These are phyloP conservation scores for Musa schizocarpa DNA, from an alignment of 176 grass and related monocot species.

Conservation along the genomic window DNA sequence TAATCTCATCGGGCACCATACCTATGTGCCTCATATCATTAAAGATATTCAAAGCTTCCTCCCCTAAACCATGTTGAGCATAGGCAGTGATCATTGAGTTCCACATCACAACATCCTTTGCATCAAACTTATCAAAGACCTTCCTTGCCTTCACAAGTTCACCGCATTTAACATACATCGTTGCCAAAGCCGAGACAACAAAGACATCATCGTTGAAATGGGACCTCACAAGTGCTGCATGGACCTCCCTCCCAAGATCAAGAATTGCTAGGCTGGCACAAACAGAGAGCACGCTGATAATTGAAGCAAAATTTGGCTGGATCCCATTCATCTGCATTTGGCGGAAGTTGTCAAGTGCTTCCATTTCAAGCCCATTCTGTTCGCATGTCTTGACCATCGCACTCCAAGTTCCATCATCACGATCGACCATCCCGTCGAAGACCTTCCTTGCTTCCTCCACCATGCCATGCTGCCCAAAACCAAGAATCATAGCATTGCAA, in stretches of 20 bases:
- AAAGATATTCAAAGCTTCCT: conserved; percentile 57
- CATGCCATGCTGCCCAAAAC: conserved; percentile 52
- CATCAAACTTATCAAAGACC: conserved; percentile 44
- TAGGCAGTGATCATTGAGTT: conserved; percentile 79
- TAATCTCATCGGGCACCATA: conserved; percentile 51
- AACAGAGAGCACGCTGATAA: conserved; percentile 51
- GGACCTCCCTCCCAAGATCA: conserved; percentile 56
- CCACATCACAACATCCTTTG: conserved; percentile 74
- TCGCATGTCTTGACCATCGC: conserved; percentile 61
- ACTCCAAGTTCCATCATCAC: conserved; percentile 60
- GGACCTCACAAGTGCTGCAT: conserved; percentile 42
- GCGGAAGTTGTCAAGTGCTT: conserved; percentile 41
- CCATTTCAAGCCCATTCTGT: conserved; percentile 58
- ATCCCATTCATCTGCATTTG: conserved; percentile 43
- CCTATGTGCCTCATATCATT: conserved; percentile 38
- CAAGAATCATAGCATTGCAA: conserved; percentile 68
- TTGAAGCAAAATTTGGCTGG: conserved; percentile 46
- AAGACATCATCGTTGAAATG: conserved; percentile 43
- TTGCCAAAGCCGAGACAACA: conserved; percentile 55
- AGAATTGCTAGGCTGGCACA: conserved; percentile 50
- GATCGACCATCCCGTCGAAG: conserved; percentile 39
- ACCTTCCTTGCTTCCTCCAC: conserved; percentile 39
- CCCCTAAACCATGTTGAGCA: conserved; percentile 63
- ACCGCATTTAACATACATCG: conserved; percentile 69
- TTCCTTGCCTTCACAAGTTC: conserved; percentile 44